A percentile compares a stretch with the other conserved stretches of the same genome.
Evolutionary conservation across 306 rosid genomes (phyloP).

Genomic region (Vigna mungo): DNA sequence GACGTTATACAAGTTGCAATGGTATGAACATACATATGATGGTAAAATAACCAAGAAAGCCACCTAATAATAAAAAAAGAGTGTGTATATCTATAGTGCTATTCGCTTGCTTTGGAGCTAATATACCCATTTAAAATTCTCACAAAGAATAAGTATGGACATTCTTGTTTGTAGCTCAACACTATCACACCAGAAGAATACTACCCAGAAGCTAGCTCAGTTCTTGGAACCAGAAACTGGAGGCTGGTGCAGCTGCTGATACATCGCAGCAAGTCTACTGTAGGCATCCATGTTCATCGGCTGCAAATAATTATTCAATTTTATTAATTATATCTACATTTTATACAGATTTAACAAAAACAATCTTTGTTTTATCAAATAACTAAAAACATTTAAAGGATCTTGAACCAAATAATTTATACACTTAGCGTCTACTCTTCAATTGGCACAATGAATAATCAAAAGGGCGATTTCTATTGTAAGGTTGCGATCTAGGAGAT

Average conservation of each 20-base stretch:
- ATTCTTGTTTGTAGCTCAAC: conserved; percentile 34
- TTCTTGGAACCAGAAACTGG: conserved; percentile 65
- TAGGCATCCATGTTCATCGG: conserved; percentile 80
- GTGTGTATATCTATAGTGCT: background rate
- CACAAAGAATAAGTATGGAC: conserved; percentile 25
- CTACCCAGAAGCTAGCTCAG: conserved; percentile 45
- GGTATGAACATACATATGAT: conserved; percentile 18
- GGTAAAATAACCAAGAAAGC: conserved; percentile 17
- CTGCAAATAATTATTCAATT: conserved; percentile 52
- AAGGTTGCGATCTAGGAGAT: background rate
- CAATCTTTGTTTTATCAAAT: background rate
- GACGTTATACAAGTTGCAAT: background rate
- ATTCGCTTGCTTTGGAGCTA: conserved; percentile 28
- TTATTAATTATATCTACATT: background rate
- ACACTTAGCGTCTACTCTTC: background rate
- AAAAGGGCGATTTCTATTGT: background rate
- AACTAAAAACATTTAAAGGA: background rate
- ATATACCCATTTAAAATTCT: conserved; percentile 33
- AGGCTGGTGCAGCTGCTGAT: conserved; percentile 79
- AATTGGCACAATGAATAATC: no score
- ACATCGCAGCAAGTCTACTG: conserved; percentile 75
- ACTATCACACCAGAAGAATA: conserved; percentile 16
- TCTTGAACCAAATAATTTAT: background rate
- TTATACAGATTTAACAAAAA: background rate
- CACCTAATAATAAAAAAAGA: conserved; percentile 9